A percentile compares a stretch with the other conserved stretches of the same genome.
These are phyloP conservation scores for Pseudohalonectria lignicola DNA, from an alignment of 2,329 filamentous ascomycete genomes.

Conservation along the genomic window DNA sequence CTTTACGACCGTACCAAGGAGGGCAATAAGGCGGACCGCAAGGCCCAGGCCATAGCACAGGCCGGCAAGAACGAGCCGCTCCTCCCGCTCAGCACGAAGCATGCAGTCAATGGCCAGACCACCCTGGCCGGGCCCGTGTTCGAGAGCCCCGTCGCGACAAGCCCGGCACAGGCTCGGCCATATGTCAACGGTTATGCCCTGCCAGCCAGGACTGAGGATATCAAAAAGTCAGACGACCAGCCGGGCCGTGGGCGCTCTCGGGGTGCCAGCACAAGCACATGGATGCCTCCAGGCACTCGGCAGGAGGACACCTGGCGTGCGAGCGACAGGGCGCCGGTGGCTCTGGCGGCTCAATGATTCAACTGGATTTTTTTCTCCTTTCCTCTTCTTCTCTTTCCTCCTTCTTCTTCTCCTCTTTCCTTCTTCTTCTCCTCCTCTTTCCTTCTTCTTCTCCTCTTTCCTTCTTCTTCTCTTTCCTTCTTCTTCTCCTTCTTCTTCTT, in stretches of 20 bases:
- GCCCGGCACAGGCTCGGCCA: conserved; percentile 14
- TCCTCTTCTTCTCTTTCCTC: background rate
- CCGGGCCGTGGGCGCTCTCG: conserved; percentile 21
- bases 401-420: background rate
- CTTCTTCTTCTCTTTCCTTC: background rate
- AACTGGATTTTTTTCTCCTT: background rate
- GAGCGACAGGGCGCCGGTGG: conserved; percentile 24
- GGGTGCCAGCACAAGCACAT: conserved; percentile 39
- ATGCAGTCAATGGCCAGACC: conserved; percentile 16
- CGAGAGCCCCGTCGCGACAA: conserved; percentile 20
- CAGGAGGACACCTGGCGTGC: conserved; percentile 73
- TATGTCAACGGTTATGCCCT: conserved; percentile 35
- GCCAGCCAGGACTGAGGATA: conserved; percentile 27
- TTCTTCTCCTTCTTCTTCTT: background rate
- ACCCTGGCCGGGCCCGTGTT: conserved; percentile 21
- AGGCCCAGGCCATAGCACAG: conserved; percentile 56
- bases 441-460: too few species aligned
- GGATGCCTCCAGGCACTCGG: conserved; percentile 70
- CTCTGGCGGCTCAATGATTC: background rate
- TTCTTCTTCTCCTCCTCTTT: background rate
- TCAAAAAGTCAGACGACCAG: conserved; percentile 45
- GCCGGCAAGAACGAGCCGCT: conserved; percentile 38
- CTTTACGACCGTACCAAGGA: conserved; percentile 90
- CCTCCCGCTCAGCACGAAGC: conserved; percentile 51
- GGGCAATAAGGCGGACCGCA: conserved; percentile 69